These are phyloP conservation scores for Nakazawaea ishiwadae DNA, from an alignment of 805 yeast genomes.

Conservation along the genomic window DNA sequence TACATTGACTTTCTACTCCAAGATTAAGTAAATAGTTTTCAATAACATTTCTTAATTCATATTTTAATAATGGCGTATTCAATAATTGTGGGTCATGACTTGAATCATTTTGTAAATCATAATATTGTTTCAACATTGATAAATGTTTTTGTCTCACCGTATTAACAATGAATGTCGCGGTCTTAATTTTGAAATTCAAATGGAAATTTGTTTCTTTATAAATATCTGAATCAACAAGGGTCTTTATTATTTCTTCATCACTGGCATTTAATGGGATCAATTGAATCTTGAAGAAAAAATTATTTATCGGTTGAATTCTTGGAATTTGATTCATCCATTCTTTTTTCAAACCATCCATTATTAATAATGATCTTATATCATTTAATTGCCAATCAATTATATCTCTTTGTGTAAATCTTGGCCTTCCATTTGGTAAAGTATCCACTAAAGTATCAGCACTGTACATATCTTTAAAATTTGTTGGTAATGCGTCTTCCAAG, in stretches of 20 bases:
- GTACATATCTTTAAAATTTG: conserved; percentile 49
- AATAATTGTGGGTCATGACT: conserved; percentile 10
- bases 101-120: conserved; percentile 17
- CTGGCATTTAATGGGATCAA: conserved; percentile 48
- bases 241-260: conserved; percentile 42
- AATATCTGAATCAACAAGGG: conserved; percentile 54
- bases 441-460: conserved; percentile 48
- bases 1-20: conserved; percentile 68
- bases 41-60: conserved; percentile 69
- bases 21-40: conserved; percentile 63
- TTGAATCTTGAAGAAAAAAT: conserved; percentile 40
- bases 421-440: conserved; percentile 53
- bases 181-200: conserved; percentile 44
- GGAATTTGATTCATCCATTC: conserved; percentile 58
- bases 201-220: conserved; percentile 61
- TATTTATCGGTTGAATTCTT: conserved; percentile 23
- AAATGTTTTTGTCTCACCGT: conserved; percentile 49
- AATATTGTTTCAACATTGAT: conserved; percentile 20
- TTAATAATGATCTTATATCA: conserved; percentile 61
- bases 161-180: conserved; percentile 58
- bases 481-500: conserved; percentile 50
- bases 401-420: conserved; percentile 56
- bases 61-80: conserved; percentile 24
- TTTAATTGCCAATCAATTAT: conserved; percentile 69
- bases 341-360: conserved; percentile 42